Conservation (phyloP, 352 stramenopile species). For the Globisporangium parvum region DNA sequence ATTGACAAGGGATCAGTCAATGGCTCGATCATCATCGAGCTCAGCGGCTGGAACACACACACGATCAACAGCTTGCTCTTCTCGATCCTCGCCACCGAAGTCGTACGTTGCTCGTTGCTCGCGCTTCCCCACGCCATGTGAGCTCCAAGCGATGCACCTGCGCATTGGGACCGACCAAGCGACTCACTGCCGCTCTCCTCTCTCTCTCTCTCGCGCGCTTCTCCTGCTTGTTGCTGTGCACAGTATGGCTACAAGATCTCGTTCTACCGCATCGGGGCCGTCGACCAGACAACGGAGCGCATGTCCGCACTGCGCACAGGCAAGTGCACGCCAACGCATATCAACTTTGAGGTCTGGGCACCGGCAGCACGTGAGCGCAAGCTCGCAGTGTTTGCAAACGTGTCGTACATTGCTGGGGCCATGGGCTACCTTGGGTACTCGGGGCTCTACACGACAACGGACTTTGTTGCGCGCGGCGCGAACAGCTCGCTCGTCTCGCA, state of each 20-base stretch:
- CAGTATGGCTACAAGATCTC: constrained; percentile 22
- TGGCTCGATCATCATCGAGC: constrained; percentile 24
- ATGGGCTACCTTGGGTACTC: constrained; percentile 36
- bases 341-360: constrained; percentile 53
- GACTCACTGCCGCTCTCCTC: too few relatives aligned
- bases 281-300: constrained; percentile 15
- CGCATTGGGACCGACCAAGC: too few relatives aligned
- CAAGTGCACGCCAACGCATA: constrained; percentile 41
- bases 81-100: constrained; percentile 2
- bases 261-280: constrained; percentile 8
- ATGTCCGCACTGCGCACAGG: constrained; percentile 28
- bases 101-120: neutral
- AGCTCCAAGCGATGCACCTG: too few relatives aligned
- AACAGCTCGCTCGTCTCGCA: constrained; percentile 10
- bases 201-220: neutral
- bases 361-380: constrained; percentile 20
- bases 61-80: constrained; percentile 13
- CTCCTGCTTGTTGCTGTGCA: neutral
- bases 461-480: constrained; percentile 23
- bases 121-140: too few relatives aligned
- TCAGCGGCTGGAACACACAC: constrained; percentile 39
- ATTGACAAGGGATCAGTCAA: constrained; percentile 12
- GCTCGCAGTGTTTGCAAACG: constrained; percentile 41
- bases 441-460: constrained; percentile 38
- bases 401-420: constrained; percentile 28